Evolutionary conservation across 75 land plant species (phyloP).

Genomic region (Ceratopteris richardii): DNA sequence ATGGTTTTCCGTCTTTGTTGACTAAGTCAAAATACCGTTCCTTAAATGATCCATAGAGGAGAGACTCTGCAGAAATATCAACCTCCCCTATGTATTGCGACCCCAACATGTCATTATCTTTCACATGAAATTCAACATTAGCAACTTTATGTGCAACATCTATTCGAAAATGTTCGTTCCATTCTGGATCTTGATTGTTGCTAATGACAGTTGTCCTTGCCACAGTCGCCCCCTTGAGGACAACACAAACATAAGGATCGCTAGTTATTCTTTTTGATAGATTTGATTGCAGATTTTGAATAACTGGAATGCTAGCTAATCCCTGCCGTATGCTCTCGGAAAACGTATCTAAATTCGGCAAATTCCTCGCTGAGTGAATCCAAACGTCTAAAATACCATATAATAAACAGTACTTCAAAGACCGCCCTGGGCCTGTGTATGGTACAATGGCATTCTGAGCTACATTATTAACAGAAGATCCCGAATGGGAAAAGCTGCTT

Average conservation of each 20-base stretch:
- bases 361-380: slow-evolving; percentile 44
- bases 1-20: slow-evolving; percentile 26
- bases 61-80: slow-evolving; percentile 26
- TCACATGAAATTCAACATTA: slow-evolving; percentile 48
- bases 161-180: slow-evolving; percentile 67
- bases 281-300: not conserved
- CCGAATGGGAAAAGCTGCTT: no score
- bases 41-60: slow-evolving; percentile 25
- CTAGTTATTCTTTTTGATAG: slow-evolving; percentile 58
- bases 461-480: no score
- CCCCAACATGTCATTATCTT: slow-evolving; percentile 77
- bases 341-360: slow-evolving; percentile 78
- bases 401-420: slow-evolving; percentile 15
- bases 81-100: slow-evolving; percentile 62
- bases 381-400: slow-evolving; percentile 62
- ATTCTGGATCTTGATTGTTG: slow-evolving; percentile 52
- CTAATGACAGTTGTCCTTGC: slow-evolving; percentile 59
- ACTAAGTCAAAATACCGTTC: slow-evolving; percentile 63
- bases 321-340: slow-evolving; percentile 55
- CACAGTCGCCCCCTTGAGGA: slow-evolving; percentile 52
- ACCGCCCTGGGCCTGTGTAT: not conserved
- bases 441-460: no score
- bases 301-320: slow-evolving; percentile 12
- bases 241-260: slow-evolving; percentile 79
- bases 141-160: slow-evolving; percentile 60